phyloP scores from a whole-genome alignment of 176 grass and related monocot genomes.

The Hsuehochloa calcarea region DNA sequence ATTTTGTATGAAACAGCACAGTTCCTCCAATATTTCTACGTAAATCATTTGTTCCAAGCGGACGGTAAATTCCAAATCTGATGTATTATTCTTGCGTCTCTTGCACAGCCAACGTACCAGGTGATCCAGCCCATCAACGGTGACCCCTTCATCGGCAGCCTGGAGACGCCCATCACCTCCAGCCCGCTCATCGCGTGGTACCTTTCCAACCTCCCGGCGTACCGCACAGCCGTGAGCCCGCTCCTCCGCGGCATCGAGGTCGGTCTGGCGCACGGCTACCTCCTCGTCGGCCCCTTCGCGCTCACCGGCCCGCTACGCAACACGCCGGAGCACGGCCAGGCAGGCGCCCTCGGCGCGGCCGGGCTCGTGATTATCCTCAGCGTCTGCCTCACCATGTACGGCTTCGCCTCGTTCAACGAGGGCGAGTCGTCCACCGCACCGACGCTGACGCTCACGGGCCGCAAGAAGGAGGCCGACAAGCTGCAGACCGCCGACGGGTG shows the following conservation, averaged over 20 bases:
- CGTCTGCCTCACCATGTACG: constrained; percentile 91
- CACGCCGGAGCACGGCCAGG: constrained; percentile 75
- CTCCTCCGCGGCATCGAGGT: constrained; percentile 94
- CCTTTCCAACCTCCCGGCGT: constrained; percentile 96
- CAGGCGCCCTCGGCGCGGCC: constrained; percentile 66
- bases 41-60: background rate
- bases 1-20: background rate
- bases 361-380: constrained; percentile 88
- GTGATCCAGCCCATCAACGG: constrained; percentile 96
- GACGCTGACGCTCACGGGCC: constrained; percentile 69
- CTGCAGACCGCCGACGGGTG: constrained; percentile 92
- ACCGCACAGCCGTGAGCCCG: constrained; percentile 92
- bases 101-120: constrained; percentile 67
- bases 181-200: constrained; percentile 91
- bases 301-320: constrained; percentile 87
- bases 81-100: background rate
- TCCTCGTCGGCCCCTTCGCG: constrained; percentile 90
- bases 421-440: constrained; percentile 76
- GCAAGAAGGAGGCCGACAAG: constrained; percentile 97
- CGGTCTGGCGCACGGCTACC: constrained; percentile 87
- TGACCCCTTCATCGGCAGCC: constrained; percentile 89
- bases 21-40: background rate
- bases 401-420: constrained; percentile 70
- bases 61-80: background rate
- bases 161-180: constrained; percentile 88